These are phyloP conservation scores for Anthracocystis walkeri DNA, from an alignment of 1,284 basidiomycete genomes.

Conservation along the genomic window DNA sequence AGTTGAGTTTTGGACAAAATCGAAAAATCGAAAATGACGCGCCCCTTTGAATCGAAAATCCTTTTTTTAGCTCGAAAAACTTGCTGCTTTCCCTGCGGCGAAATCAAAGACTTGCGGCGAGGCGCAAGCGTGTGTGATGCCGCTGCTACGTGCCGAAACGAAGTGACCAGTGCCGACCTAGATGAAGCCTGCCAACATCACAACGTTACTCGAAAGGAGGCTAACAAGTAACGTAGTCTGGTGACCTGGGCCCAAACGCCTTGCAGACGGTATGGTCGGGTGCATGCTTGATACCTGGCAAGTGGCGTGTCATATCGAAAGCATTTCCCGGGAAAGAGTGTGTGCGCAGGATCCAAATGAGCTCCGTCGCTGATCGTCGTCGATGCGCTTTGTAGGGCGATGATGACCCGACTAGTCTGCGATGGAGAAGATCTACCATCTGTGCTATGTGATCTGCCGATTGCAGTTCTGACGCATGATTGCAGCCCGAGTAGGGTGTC, in stretches of 20 bases:
- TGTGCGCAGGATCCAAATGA: neutral
- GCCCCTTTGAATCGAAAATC: neutral
- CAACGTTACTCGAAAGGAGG: neutral
- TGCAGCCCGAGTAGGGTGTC: neutral
- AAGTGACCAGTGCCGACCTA: conserved; percentile 3
- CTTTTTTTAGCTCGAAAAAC: conserved; percentile 6
- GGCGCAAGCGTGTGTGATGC: conserved; percentile 1
- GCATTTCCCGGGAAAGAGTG: neutral
- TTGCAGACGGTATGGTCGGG: neutral
- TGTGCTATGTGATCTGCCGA: neutral
- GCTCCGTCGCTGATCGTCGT: neutral
- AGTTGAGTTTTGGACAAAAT: neutral
- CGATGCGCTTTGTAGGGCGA: no score
- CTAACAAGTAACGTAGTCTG: neutral
- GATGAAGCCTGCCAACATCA: neutral
- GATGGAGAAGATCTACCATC: neutral
- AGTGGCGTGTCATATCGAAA: neutral
- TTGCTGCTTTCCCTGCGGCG: neutral
- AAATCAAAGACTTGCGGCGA: neutral
- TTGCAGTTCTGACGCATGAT: neutral
- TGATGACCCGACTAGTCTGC: neutral
- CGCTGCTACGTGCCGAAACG: conserved; percentile 7
- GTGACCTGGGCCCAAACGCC: neutral
- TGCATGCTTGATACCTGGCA: neutral
- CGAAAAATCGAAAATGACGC: conserved; percentile 7